Base-by-base conservation (phyloP, 2,329 filamentous ascomycete species). In the Epichloe bromicola region DNA sequence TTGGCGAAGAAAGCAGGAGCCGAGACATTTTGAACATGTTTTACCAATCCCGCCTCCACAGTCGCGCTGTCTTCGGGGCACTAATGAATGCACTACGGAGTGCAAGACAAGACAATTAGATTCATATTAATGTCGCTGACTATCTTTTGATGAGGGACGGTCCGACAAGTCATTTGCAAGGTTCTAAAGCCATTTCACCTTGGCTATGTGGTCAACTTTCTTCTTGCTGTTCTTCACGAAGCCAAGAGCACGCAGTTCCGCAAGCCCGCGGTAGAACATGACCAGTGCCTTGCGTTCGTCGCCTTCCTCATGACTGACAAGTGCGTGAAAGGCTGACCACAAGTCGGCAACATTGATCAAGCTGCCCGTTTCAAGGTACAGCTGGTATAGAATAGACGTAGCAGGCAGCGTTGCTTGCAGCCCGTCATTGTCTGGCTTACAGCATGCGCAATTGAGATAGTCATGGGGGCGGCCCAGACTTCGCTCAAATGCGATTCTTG, bases 181-280 rank as follows among this genome's bases (percentile, higher is more conserved):
- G 11, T 7, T 19, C 39, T 55, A 79, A 54, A 93, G 70, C 59
- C 91, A 93, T 64, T 86, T 89, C 81, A 89, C 74, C 72, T 96
- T 97, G 39, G 88, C 83, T 58, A 97, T 72, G 68, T 97, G 91
- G 64, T 97, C 93, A 23, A 83, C 80, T 74, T 95, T 95, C 74
- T 90, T 95, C 68, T 85, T 86, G 62, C 85, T 97, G 54, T 78
- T 76, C 71, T 93, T 96, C 54, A 97, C 77, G 68, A 96, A 85
- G 7, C 93, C 93, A 60, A 98, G 74, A 50, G 83, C 79, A 65
- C 83, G 85, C 64, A 98, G 67, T 66, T 98, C 93, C 1, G 91
- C 88, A 55, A 97, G 67, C 5, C 80, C 86, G 54, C 82, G 78
- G 66, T 96, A 96, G 67, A 97, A 98, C 53, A 86, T 70, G 41